These are phyloP conservation scores for Turnera subulata DNA, from an alignment of 345 rosid species.

Conservation along the genomic window DNA sequence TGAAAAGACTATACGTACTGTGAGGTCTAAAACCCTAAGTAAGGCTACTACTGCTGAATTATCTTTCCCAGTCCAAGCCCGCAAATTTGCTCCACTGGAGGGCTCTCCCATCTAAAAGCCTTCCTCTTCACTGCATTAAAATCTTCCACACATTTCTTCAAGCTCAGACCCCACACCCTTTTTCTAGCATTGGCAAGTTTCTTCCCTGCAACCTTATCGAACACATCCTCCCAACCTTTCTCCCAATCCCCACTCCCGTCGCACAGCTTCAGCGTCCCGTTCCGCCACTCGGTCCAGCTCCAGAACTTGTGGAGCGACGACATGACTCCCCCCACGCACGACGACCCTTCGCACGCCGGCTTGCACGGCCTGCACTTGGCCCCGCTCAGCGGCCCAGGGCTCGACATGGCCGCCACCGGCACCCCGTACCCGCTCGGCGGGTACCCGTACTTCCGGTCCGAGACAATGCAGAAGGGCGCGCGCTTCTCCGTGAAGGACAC, in stretches of 20 bases:
- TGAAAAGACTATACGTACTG: no score
- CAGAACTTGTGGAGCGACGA: constrained; percentile 40
- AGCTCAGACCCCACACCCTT: constrained; percentile 23
- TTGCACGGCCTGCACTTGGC: constrained; percentile 90
- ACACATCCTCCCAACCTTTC: constrained; percentile 63
- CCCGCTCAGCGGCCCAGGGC: constrained; percentile 85
- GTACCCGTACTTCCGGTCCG: constrained; percentile 56
- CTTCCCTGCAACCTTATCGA: constrained; percentile 47
- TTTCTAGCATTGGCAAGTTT: constrained; percentile 48
- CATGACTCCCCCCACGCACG: constrained; percentile 60
- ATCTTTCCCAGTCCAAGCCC: constrained; percentile 30
- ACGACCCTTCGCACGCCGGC: constrained; percentile 48
- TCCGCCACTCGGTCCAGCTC: constrained; percentile 95
- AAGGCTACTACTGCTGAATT: not conserved
- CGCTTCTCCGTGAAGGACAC: constrained; percentile 40
- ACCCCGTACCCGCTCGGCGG: constrained; percentile 72
- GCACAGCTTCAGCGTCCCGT: constrained; percentile 56
- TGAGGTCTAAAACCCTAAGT: no score
- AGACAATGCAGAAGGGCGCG: constrained; percentile 68
- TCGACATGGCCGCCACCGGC: constrained; percentile 76
- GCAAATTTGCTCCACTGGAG: constrained; percentile 62
- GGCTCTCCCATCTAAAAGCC: constrained; percentile 60
- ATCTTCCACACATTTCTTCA: constrained; percentile 48
- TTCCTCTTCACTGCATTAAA: constrained; percentile 45
- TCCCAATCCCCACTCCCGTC: constrained; percentile 71